A percentile compares a stretch with the other conserved stretches of the same genome.
phyloP scores from a whole-genome alignment of 2,329 filamentous ascomycete species.

The Pochonia chlamydosporia region DNA sequence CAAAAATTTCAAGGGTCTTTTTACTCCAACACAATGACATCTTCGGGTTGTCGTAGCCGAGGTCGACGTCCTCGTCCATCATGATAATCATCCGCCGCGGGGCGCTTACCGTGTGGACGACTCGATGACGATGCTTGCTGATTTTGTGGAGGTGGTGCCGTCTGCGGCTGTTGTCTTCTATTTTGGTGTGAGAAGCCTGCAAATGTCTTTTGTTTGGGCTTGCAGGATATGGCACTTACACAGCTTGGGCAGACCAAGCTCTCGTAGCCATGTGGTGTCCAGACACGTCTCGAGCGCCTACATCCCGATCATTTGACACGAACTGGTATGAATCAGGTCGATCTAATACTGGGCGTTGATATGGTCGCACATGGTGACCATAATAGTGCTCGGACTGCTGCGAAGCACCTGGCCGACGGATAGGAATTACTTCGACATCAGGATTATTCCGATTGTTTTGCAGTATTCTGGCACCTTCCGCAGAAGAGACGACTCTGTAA shows the following conservation, averaged over 20 bases:
- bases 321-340: background rate
- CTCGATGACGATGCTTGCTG: background rate
- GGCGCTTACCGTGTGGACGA: slow-evolving; percentile 5
- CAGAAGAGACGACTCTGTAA: slow-evolving; percentile 14
- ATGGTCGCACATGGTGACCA: background rate
- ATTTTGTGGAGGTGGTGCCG: background rate
- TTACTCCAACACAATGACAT: slow-evolving; percentile 28
- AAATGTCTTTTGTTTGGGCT: background rate
- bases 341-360: background rate
- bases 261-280: background rate
- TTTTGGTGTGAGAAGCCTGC: background rate
- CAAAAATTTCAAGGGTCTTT: too few species aligned
- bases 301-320: background rate
- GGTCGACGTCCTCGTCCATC: background rate
- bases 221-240: background rate
- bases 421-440: slow-evolving; percentile 15
- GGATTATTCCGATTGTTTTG: slow-evolving; percentile 13
- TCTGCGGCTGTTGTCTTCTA: background rate
- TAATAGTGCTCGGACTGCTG: background rate
- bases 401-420: background rate
- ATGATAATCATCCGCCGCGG: slow-evolving; percentile 5
- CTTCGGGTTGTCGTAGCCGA: slow-evolving; percentile 17
- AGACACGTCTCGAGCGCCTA: background rate
- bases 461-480: slow-evolving; percentile 14
- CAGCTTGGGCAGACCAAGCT: background rate